Percentiles rank a stretch among this genome's conserved stretches.
phyloP scores from a whole-genome alignment of 148 eudicot species.

The Salicornia ramosissima region DNA sequence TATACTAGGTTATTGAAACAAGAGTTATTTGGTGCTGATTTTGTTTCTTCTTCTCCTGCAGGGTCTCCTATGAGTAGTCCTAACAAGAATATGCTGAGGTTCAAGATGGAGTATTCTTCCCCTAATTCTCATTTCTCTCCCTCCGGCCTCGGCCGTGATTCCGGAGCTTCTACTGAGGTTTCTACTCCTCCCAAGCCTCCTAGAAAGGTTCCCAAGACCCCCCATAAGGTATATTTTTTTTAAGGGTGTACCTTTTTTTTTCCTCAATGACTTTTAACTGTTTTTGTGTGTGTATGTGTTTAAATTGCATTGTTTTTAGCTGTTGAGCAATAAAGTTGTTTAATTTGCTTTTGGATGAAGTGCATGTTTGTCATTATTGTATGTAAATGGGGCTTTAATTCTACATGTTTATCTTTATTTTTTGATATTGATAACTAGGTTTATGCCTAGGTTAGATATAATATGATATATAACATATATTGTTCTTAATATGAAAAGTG shows the following conservation, averaged over 20 bases:
- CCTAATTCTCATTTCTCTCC: constrained; percentile 61
- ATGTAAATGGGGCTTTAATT: not conserved
- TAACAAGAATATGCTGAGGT: constrained; percentile 76
- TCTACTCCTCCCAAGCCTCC: constrained; percentile 81
- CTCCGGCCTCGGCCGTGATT: constrained; percentile 45
- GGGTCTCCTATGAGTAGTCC: constrained; percentile 75
- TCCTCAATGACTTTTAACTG: not conserved
- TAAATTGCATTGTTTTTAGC: not conserved
- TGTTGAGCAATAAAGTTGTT: not conserved
- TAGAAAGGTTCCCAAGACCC: constrained; percentile 89
- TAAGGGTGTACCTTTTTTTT: not conserved
- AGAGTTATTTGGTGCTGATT: constrained; percentile 90
- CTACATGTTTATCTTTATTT: not conserved
- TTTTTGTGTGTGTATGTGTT: not conserved
- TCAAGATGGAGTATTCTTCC: constrained; percentile 68
- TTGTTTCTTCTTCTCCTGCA: constrained; percentile 55
- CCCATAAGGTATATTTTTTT: constrained; percentile 62
- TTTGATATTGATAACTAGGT: not conserved
- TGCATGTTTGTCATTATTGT: not conserved
- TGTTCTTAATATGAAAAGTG: not conserved
- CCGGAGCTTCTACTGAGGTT: constrained; percentile 35
- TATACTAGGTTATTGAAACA: constrained; percentile 61
- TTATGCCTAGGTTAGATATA: not conserved
- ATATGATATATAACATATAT: not conserved
- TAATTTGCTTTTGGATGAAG: not conserved